Evolutionary conservation across 1,284 basidiomycete species (phyloP), one percentile per base, ranked within the genome.

Genomic region (Boletus sp.): DNA sequence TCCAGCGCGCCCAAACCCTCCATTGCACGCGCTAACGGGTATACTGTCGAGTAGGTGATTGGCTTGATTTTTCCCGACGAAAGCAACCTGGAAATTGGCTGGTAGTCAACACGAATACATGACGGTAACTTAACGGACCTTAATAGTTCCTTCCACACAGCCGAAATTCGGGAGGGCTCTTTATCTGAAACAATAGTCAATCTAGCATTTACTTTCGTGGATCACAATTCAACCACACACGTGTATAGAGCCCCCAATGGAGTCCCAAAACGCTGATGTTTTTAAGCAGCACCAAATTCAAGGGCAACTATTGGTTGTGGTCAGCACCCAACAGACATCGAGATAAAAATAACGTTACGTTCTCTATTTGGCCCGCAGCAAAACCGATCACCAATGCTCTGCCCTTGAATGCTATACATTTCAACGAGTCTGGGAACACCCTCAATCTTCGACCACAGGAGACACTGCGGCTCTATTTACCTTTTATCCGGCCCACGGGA

Each of bases 321-420:
- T 52, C 34, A 57, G 47, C 40, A 12, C 26, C 9, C 4, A 16
- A 6, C 32, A 30, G n/a, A 10, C 29, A 9, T 38, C 32, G 26
- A 4, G 30, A 48, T 2, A 10, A 1, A 22, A 20, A 41, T 19
- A 16, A 10, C 8, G n/a, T 26, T 51, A 91, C 89, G 71, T 93
- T 93, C 66, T 98, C 94, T 53, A 98, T 96, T 8, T 72, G 68
- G 9, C 94, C 91, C 9, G 81, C 86, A 7, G 90, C 92, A 68
- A 96, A 94, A 14, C 95, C 95, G 45, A 99, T 86, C 22, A 98
- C 89, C 17, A 98, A 63, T 4, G 91, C 83, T 12, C 95, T 80
- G 2, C 93, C 92, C 67, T 95, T 95, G 86, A 93, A 97, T 1
- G 88, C 90, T 49, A 95, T 91, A 65, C 91, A 94, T 67, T 95